Evolutionary conservation across 192 early-diverging fungal genomes (phyloP).

Genomic region (Chytriomyces confervae): DNA sequence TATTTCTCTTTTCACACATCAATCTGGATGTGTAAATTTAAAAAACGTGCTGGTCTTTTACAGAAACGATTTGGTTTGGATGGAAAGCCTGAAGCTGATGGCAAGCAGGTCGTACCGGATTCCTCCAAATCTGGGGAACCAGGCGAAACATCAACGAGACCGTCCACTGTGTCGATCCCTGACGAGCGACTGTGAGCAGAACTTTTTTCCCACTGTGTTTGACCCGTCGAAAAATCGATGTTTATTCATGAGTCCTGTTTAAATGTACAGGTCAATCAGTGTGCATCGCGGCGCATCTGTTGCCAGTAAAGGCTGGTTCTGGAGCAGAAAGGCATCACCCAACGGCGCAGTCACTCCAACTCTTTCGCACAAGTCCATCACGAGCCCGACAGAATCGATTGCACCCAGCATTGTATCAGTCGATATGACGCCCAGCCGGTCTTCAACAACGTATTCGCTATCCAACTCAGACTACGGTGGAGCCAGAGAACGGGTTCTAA

Average conservation of each 20-base stretch:
- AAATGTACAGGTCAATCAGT: neutral
- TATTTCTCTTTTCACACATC: constrained; percentile 1
- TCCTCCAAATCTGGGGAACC: neutral
- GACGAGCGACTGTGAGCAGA: neutral
- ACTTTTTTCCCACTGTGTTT: neutral
- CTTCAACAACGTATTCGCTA: constrained; percentile 16
- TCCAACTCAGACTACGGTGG: constrained; percentile 23
- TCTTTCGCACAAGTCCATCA: neutral
- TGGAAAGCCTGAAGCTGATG: neutral
- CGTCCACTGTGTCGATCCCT: neutral
- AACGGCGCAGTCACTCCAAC: neutral
- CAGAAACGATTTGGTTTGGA: too few species aligned
- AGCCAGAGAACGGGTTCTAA: constrained; percentile 5
- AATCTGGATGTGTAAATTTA: constrained; percentile 12
- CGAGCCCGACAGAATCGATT: neutral
- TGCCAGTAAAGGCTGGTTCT: constrained; percentile 4
- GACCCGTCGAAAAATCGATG: neutral
- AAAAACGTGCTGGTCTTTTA: neutral
- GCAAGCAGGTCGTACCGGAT: neutral
- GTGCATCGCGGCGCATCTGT: neutral
- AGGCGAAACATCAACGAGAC: neutral
- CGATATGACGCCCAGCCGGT: neutral
- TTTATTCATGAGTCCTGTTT: neutral
- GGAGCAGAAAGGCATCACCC: neutral
- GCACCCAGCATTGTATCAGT: neutral